Evolutionary conservation across 1,284 basidiomycete genomes (phyloP), one percentile per base, ranked within the genome.

Genomic region (Ganoderma leucocontextum): DNA sequence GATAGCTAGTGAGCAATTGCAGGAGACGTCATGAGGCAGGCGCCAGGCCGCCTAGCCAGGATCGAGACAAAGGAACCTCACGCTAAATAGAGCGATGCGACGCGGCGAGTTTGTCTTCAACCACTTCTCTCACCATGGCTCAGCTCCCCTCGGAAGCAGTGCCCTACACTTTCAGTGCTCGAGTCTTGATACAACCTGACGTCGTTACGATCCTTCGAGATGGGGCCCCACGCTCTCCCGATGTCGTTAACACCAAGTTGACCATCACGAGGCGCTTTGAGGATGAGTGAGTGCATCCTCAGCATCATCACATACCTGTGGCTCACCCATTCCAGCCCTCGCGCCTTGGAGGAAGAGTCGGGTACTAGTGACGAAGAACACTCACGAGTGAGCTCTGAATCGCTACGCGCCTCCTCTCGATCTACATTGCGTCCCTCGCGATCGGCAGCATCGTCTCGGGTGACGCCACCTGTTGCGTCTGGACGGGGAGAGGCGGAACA

Each of bases 31-130:
- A 41, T 41, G 39, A 41, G 6, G 39, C 39, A 41, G 15, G 39
- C 15, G 10, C 39, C 39, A 41, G 39, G 15, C 15, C 39, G 39
- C 15, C 39, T 41, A 13, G 6, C 15, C 39, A 41, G 47, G n/a
- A n/a, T n/a, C n/a, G 47, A 52, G 47, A 52, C 47, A 52, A 52
- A 52, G 47, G n/a, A 52, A 25, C 47, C 25, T 52, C 19, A 17
- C 47, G 25, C 47, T 22, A n/a, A 9, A 52, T 52, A 22, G 47
- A 52, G 8, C 19, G 47, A 52, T 52, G 19, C n/a, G 47, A 25
- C 47, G 47, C n/a, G n/a, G 1, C 25, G n/a, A 9, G 19, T 52
- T 25, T 52, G 2, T 25, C 47, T 52, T 19, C 47, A 52, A 52
- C 10, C 19, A n/a, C n/a, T n/a, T n/a, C 47, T 8, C 17, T 17